phyloP scores from a whole-genome alignment of 148 eudicot species.

The Rheum nobile region DNA sequence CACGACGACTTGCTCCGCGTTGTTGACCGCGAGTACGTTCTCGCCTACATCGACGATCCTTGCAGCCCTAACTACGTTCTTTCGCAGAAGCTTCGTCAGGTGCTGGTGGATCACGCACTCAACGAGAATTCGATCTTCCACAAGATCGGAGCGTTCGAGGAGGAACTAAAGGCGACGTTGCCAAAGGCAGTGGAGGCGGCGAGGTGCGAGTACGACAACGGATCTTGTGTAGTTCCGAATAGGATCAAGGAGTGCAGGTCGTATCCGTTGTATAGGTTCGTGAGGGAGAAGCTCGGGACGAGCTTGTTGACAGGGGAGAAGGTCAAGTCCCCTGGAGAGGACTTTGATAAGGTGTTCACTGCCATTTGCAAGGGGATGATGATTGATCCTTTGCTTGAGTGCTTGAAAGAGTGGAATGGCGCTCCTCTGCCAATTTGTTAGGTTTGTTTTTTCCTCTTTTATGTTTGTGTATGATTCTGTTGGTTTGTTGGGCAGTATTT shows the following conservation, averaged over 20 bases:
- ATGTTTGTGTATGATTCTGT: background rate
- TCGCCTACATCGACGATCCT: constrained; percentile 28
- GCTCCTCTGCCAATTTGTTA: constrained; percentile 10
- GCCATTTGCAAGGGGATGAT: constrained; percentile 10
- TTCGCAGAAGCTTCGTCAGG: constrained; percentile 26
- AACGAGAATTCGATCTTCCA: constrained; percentile 22
- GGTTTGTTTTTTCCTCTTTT: background rate
- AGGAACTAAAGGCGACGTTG: background rate
- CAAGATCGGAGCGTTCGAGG: constrained; percentile 21
- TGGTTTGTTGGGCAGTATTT: background rate
- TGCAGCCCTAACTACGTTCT: constrained; percentile 22
- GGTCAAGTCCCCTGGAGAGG: constrained; percentile 5
- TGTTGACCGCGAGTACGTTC: constrained; percentile 23
- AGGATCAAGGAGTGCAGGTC: constrained; percentile 23
- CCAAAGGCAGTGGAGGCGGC: constrained; percentile 19
- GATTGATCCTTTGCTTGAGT: constrained; percentile 11
- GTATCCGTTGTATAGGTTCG: constrained; percentile 10
- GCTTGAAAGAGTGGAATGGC: constrained; percentile 11
- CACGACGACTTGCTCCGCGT: constrained; percentile 21
- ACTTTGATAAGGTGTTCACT: constrained; percentile 9
- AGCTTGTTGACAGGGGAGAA: constrained; percentile 11
- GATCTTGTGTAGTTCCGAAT: constrained; percentile 2
- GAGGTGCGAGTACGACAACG: constrained; percentile 8
- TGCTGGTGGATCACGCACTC: constrained; percentile 26
- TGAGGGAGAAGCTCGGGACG: constrained; percentile 9